Evolutionary conservation across 2,329 filamentous ascomycete species (phyloP).

Genomic region (Hymenoscyphus occultus): DNA sequence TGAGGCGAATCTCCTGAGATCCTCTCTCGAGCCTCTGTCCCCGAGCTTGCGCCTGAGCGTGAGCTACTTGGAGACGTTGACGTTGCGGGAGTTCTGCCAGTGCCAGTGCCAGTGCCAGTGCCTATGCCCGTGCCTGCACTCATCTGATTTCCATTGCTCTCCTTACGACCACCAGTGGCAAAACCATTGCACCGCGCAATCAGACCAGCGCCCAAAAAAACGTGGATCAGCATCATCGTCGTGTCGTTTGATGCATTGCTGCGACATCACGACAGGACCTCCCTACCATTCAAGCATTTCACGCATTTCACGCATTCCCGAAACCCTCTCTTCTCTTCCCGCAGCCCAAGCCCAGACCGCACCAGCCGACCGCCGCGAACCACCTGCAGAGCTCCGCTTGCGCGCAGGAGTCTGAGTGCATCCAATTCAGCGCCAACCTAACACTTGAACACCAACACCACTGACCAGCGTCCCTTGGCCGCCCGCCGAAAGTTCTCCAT

Average conservation of each 20-base stretch:
- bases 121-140: too few species aligned
- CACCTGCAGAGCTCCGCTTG: not conserved
- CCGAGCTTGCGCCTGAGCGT: too few species aligned
- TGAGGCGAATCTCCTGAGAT: conserved; percentile 2
- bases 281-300: not conserved
- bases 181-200: too few species aligned
- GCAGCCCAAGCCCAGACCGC: not conserved
- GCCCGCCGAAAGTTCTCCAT: not conserved
- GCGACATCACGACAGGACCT: not conserved
- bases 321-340: not conserved
- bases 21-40: not conserved
- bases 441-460: not conserved
- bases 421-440: not conserved
- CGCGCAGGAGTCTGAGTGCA: not conserved
- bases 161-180: too few species aligned
- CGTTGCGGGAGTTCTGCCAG: not conserved
- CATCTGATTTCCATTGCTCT: too few species aligned
- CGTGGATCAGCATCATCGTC: not conserved
- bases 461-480: not conserved
- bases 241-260: not conserved
- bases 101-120: too few species aligned
- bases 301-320: not conserved
- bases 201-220: too few species aligned
- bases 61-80: too few species aligned
- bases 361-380: not conserved